Conservation (phyloP, 2,329 filamentous ascomycete species). For the Aschersonia sp. region DNA sequence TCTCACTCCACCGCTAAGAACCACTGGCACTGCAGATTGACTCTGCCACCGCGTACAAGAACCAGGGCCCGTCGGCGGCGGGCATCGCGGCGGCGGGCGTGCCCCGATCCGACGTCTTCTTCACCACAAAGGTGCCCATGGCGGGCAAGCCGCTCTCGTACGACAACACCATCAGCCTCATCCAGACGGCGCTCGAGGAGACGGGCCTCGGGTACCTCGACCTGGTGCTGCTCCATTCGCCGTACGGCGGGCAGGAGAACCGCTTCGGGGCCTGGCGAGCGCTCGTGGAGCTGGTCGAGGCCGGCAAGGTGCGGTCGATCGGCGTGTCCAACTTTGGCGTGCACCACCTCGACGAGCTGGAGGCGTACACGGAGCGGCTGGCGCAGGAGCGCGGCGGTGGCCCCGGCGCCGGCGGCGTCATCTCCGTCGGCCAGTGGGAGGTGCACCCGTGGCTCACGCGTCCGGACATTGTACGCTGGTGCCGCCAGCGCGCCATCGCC, state of each 20-base stretch:
- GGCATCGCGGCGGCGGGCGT: conserved; percentile 26
- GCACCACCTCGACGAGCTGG: conserved; percentile 46
- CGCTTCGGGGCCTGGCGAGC: conserved; percentile 48
- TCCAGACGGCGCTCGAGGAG: conserved; percentile 47
- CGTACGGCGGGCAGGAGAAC: conserved; percentile 38
- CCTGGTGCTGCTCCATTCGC: conserved; percentile 47
- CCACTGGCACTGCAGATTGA: conserved; percentile 25
- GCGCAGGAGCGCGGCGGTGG: conserved; percentile 42
- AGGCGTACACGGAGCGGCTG: conserved; percentile 43
- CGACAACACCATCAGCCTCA: conserved; percentile 44
- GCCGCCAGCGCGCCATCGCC: conserved; percentile 44
- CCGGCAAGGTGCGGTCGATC: conserved; percentile 44
- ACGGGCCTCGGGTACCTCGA: conserved; percentile 54
- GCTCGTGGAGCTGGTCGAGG: conserved; percentile 47
- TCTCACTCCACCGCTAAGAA: too few species aligned
- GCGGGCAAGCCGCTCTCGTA: conserved; percentile 32
- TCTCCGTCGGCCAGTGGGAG: conserved; percentile 80
- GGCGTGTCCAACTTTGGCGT: conserved; percentile 53
- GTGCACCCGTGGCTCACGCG: conserved; percentile 78
- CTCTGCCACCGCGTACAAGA: conserved; percentile 35
- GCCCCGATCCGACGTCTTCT: conserved; percentile 34
- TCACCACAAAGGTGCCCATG: conserved; percentile 41
- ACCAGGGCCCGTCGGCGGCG: conserved; percentile 33
- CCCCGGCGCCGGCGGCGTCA: conserved; percentile 50
- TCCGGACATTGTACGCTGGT: conserved; percentile 70